Conservation (phyloP, 192 early-diverging fungal species). For the Neocallimastix lanati region DNA sequence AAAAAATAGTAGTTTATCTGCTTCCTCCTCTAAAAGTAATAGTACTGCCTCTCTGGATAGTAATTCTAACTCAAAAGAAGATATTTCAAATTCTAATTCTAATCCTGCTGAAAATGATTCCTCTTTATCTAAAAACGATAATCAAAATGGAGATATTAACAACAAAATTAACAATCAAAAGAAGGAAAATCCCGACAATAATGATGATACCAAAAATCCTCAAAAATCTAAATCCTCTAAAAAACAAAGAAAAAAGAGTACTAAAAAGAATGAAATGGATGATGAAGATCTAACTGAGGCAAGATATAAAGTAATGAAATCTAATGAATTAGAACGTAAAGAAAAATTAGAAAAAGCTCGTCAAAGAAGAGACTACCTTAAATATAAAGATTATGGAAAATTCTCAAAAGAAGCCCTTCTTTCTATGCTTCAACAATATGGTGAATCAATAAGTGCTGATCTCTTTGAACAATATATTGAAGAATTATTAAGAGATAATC, state of each 20-base stretch:
- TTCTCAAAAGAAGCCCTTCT: slow-evolving; percentile 14
- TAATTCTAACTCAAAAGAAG: not conserved
- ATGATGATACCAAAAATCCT: not conserved
- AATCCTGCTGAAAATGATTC: not conserved
- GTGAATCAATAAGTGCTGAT: slow-evolving; percentile 5
- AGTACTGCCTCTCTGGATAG: not conserved
- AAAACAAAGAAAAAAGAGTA: not conserved
- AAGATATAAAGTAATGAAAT: not conserved
- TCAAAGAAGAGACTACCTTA: not conserved
- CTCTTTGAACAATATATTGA: slow-evolving; percentile 13
- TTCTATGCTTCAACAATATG: slow-evolving; percentile 32
- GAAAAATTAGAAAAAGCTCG: not conserved
- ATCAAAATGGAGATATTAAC: not conserved
- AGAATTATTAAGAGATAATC: slow-evolving; percentile 13
- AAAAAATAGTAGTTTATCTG: not conserved
- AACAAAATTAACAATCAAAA: not conserved
- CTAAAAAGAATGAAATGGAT: not conserved
- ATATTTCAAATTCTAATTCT: not conserved
- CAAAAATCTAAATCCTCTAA: not conserved
- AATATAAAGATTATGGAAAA: not conserved
- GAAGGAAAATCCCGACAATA: too few species aligned
- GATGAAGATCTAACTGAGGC: slow-evolving; percentile 1
- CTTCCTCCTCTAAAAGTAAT: not conserved
- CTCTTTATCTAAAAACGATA: not conserved
- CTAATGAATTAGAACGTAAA: not conserved